These are phyloP conservation scores for Septoria linicola DNA, from an alignment of 2,329 filamentous ascomycete genomes.

Conservation along the genomic window DNA sequence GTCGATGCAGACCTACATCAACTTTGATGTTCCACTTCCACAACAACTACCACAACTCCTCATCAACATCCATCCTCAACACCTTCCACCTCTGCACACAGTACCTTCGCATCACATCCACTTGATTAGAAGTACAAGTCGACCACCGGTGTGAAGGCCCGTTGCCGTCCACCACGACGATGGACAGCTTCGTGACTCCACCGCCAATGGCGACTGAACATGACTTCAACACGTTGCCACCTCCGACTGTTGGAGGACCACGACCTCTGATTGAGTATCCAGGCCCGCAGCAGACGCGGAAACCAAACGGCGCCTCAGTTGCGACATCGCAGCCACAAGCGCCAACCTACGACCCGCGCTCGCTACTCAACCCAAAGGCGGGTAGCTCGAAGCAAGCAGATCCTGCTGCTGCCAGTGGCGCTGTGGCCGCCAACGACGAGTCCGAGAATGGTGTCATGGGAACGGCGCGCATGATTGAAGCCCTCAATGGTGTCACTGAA, in stretches of 20 bases:
- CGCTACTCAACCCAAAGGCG: slow-evolving; percentile 28
- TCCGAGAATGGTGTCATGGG: slow-evolving; percentile 35
- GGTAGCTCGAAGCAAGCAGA: slow-evolving; percentile 15
- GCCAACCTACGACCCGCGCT: slow-evolving; percentile 22
- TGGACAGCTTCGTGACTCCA: slow-evolving; percentile 1
- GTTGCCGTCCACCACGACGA: neutral
- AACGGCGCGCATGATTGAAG: slow-evolving; percentile 67
- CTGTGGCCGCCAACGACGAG: neutral
- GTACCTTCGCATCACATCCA: neutral
- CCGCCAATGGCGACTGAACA: neutral
- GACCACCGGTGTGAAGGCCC: neutral
- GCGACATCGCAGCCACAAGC: slow-evolving; percentile 9
- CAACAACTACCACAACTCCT: slow-evolving; percentile 11
- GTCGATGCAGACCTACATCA: neutral
- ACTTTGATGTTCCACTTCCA: slow-evolving; percentile 3
- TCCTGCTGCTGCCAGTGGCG: neutral
- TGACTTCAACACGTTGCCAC: slow-evolving; percentile 19
- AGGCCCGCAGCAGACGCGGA: slow-evolving; percentile 36
- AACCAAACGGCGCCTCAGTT: slow-evolving; percentile 17
- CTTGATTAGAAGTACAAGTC: neutral
- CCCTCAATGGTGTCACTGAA: slow-evolving; percentile 70
- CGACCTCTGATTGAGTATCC: slow-evolving; percentile 7
- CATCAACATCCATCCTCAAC: neutral
- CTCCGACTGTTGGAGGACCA: slow-evolving; percentile 12
- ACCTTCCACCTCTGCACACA: slow-evolving; percentile 1